phyloP scores from a whole-genome alignment of 2,329 filamentous ascomycete genomes.

The Fusarium siculi region DNA sequence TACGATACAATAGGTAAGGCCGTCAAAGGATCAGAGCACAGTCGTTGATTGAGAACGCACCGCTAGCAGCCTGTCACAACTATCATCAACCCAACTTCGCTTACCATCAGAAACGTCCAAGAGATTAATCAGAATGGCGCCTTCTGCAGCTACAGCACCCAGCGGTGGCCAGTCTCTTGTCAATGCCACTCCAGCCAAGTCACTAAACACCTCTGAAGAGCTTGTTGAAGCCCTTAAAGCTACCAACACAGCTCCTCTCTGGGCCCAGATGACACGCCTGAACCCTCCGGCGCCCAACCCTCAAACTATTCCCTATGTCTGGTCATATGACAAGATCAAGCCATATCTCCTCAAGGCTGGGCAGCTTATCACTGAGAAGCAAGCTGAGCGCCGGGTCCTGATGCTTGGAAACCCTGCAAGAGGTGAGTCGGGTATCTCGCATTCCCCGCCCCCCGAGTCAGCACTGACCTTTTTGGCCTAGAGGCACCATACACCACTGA shows the following conservation, averaged over 20 bases:
- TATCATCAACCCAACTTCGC: not conserved
- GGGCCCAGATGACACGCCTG: conserved; percentile 58
- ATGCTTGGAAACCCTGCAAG: conserved; percentile 53
- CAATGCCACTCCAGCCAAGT: not conserved
- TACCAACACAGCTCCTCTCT: conserved; percentile 51
- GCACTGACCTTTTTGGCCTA: conserved; percentile 24
- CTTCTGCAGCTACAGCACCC: not conserved
- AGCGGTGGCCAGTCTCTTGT: accelerated
- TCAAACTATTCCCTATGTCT: conserved; percentile 50
- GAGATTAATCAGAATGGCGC: not conserved
- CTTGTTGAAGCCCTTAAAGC: not conserved
- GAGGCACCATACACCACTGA: conserved; percentile 66
- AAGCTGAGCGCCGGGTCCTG: conserved; percentile 54
- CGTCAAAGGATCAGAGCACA: not conserved
- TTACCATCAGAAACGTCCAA: not conserved
- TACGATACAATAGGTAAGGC: not conserved
- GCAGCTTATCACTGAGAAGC: conserved; percentile 49
- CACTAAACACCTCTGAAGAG: not conserved
- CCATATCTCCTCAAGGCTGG: conserved; percentile 50
- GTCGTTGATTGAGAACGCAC: too few species aligned
- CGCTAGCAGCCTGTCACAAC: accelerated
- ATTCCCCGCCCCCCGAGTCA: not conserved
- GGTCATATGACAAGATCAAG: conserved; percentile 49
- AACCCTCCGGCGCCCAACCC: conserved; percentile 60
- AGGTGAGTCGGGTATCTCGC: conserved; percentile 51